Evolutionary conservation across 371 early-diverging fungal species (phyloP).

Genomic region (Mortierella sp.): DNA sequence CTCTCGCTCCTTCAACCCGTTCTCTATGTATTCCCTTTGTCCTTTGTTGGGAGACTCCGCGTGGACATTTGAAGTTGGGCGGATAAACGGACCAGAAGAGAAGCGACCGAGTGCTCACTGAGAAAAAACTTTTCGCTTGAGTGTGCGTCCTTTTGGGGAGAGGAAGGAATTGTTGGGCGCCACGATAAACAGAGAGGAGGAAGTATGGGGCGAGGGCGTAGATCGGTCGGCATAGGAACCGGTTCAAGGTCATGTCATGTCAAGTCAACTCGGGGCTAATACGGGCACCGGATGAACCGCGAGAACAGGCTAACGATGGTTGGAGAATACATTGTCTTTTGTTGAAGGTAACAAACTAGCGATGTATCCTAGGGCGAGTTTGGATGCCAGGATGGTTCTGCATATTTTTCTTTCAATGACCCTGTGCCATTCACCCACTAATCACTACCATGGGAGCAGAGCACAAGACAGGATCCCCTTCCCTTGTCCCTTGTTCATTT

Average conservation of each 20-base stretch:
- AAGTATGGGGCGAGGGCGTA: background rate
- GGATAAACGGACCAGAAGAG: background rate
- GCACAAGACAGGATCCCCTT: background rate
- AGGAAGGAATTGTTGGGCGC: too few species aligned
- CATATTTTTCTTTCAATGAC: background rate
- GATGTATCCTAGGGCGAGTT: background rate
- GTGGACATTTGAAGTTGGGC: background rate
- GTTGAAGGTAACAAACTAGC: background rate
- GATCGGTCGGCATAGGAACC: background rate
- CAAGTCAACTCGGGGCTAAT: background rate
- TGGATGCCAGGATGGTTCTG: background rate
- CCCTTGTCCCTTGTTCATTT: background rate
- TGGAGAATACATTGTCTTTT: background rate
- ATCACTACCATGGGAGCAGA: background rate
- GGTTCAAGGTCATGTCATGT: background rate
- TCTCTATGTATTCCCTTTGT: background rate
- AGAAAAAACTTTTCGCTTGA: background rate
- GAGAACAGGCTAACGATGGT: background rate
- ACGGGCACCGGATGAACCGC: background rate
- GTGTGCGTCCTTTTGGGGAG: background rate
- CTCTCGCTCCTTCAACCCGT: too few species aligned
- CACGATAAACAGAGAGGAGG: background rate
- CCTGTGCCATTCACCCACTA: background rate
- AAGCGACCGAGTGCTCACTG: background rate
- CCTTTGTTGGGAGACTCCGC: slow-evolving; percentile 1